Percentiles rank a stretch among this genome's conserved stretches.
Conservation (phyloP, 345 rosid genomes). For the Sonneratia caseolaris region DNA sequence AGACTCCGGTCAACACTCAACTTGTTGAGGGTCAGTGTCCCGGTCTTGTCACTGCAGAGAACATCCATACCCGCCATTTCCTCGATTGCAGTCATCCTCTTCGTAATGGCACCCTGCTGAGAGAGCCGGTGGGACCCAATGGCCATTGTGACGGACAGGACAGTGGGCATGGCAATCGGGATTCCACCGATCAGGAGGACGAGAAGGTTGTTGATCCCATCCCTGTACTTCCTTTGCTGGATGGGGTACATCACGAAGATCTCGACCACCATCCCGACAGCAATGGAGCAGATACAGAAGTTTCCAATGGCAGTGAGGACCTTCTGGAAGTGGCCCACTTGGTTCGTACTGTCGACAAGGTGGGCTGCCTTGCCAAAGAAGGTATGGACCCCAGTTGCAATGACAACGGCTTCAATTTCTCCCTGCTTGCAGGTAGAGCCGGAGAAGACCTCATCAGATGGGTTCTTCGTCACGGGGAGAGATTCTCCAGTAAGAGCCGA, state of each 20-base stretch:
- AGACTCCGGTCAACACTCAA: slow-evolving; percentile 26
- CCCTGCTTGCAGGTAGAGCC: slow-evolving; percentile 39
- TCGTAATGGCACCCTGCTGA: slow-evolving; percentile 33
- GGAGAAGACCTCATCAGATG: slow-evolving; percentile 22
- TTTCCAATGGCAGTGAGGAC: slow-evolving; percentile 32
- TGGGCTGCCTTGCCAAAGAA: slow-evolving; percentile 36
- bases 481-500: slow-evolving; percentile 36
- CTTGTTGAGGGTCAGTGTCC: slow-evolving; percentile 33
- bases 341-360: slow-evolving; percentile 30
- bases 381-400: slow-evolving; percentile 32
- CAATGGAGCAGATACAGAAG: slow-evolving; percentile 35
- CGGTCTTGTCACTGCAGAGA: slow-evolving; percentile 33
- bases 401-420: slow-evolving; percentile 31
- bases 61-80: slow-evolving; percentile 39
- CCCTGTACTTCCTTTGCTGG: slow-evolving; percentile 27
- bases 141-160: slow-evolving; percentile 34
- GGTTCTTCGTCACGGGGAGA: slow-evolving; percentile 28
- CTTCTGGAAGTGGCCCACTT: slow-evolving; percentile 30
- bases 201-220: slow-evolving; percentile 31
- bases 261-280: slow-evolving; percentile 28
- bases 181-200: slow-evolving; percentile 37
- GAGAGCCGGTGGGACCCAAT: slow-evolving; percentile 35
- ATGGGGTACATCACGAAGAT: slow-evolving; percentile 33
- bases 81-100: slow-evolving; percentile 38
- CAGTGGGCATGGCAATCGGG: slow-evolving; percentile 36